Percentiles rank a stretch among this genome's conserved stretches.
Evolutionary conservation across 2,329 filamentous ascomycete species (phyloP).

Genomic region (Cadophora luteo-olivacea): DNA sequence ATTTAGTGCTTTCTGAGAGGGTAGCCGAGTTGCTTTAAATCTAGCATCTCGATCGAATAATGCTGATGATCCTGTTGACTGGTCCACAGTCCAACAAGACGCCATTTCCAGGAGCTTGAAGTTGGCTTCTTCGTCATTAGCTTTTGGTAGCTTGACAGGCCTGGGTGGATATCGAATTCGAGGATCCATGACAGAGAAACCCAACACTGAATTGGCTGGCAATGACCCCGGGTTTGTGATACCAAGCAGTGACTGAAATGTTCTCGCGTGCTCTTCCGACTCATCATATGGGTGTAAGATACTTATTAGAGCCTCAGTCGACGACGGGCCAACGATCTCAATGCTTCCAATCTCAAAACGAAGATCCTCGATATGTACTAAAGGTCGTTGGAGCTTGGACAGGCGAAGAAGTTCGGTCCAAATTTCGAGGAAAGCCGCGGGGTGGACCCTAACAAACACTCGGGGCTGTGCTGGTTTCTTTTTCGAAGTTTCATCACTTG

Average conservation of each 20-base stretch:
- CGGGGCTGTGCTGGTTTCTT: constrained; percentile 50
- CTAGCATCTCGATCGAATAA: constrained; percentile 75
- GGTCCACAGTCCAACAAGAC: constrained; percentile 71
- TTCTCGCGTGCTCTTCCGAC: constrained; percentile 50
- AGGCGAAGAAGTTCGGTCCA: constrained; percentile 66
- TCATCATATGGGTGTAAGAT: constrained; percentile 63
- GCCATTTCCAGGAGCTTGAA: constrained; percentile 63
- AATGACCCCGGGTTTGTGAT: constrained; percentile 74
- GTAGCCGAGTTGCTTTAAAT: constrained; percentile 66
- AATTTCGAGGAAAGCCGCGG: constrained; percentile 74
- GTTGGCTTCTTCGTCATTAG: constrained; percentile 46
- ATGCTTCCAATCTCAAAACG: constrained; percentile 77
- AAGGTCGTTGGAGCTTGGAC: constrained; percentile 66
- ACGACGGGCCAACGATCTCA: constrained; percentile 73
- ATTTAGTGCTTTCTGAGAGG: constrained; percentile 83
- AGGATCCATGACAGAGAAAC: constrained; percentile 79
- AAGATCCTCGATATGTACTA: constrained; percentile 68
- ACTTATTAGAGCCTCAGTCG: constrained; percentile 77
- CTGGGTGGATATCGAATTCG: constrained; percentile 79
- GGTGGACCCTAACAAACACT: constrained; percentile 79
- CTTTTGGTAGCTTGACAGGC: constrained; percentile 51
- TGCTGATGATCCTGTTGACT: constrained; percentile 51
- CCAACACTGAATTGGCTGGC: constrained; percentile 72
- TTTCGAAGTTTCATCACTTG: constrained; percentile 40
- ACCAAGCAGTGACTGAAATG: constrained; percentile 59